These are phyloP conservation scores for Lasiodiplodia sp. DNA, from an alignment of 2,329 filamentous ascomycete species.

Conservation along the genomic window DNA sequence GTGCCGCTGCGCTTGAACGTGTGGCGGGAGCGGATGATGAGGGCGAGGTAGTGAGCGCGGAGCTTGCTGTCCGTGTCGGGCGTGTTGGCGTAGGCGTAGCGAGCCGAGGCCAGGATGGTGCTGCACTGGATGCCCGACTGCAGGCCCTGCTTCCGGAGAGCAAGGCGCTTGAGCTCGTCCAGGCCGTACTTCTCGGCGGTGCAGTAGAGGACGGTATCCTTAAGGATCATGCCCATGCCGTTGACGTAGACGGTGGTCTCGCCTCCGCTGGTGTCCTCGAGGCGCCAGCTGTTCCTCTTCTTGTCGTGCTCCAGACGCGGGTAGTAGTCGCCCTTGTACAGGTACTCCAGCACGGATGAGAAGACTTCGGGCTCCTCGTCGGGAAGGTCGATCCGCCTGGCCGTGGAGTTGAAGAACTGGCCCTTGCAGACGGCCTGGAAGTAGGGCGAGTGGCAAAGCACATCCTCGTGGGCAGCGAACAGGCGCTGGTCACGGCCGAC, in stretches of 20 bases:
- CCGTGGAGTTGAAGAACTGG: conserved; percentile 67
- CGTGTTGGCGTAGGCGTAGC: conserved; percentile 88
- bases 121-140: conserved; percentile 83
- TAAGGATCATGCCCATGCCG: conserved; percentile 65
- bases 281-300: conserved; percentile 78
- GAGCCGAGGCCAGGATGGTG: conserved; percentile 86
- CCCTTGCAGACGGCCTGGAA: conserved; percentile 71
- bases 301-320: conserved; percentile 84
- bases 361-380: conserved; percentile 91
- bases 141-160: conserved; percentile 87
- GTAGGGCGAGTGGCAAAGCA: conserved; percentile 80
- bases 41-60: conserved; percentile 86
- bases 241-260: conserved; percentile 69
- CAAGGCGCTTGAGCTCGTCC: conserved; percentile 82
- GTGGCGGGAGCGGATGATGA: conserved; percentile 85
- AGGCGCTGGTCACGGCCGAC: conserved; percentile 84
- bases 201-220: conserved; percentile 91
- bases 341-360: conserved; percentile 86
- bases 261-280: conserved; percentile 67
- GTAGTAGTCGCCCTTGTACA: conserved; percentile 94
- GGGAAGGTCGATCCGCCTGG: conserved; percentile 79
- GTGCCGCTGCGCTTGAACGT: conserved; percentile 94
- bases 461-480: conserved; percentile 89
- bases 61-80: conserved; percentile 91
- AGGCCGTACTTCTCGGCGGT: conserved; percentile 84